Evolutionary conservation across 768 basidiomycete genomes (phyloP).

Genomic region (Leucocoprinus leucothites): DNA sequence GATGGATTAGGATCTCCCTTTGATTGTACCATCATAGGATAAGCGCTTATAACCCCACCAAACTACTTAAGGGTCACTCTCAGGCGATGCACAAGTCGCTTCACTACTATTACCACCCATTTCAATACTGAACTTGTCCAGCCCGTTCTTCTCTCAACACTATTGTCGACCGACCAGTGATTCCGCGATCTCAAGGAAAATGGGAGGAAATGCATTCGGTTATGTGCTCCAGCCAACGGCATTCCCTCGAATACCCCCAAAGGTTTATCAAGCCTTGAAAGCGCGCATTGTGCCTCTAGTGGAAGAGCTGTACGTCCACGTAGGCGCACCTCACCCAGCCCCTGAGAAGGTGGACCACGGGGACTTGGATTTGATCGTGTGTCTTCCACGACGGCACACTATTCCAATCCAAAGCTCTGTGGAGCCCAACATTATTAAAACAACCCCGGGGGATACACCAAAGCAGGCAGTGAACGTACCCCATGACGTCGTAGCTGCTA

Average conservation of each 20-base stretch:
- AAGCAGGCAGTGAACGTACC: constrained; percentile 19
- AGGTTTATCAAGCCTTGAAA: constrained; percentile 52
- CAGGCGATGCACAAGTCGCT: background rate
- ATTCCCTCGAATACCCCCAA: constrained; percentile 62
- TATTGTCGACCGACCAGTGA: background rate
- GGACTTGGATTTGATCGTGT: constrained; percentile 68
- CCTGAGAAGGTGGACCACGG: constrained; percentile 67
- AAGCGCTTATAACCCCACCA: background rate
- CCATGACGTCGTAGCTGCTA: constrained; percentile 31
- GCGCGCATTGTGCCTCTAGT: constrained; percentile 38
- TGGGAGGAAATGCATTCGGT: constrained; percentile 74
- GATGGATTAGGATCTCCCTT: background rate
- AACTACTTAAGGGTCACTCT: background rate
- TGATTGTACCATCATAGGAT: background rate
- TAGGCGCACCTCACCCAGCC: constrained; percentile 56
- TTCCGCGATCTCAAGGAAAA: constrained; percentile 20
- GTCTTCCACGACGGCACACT: constrained; percentile 29
- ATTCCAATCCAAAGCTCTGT: background rate
- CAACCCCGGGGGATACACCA: background rate
- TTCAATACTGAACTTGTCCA: background rate
- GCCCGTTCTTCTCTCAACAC: background rate
- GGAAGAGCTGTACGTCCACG: constrained; percentile 42
- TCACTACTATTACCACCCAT: background rate
- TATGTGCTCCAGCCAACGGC: constrained; percentile 36
- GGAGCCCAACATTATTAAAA: background rate